A percentile compares a stretch with the other conserved stretches of the same genome.
phyloP scores from a whole-genome alignment of 495 filamentous ascomycete genomes.

The Penicillium taxi region DNA sequence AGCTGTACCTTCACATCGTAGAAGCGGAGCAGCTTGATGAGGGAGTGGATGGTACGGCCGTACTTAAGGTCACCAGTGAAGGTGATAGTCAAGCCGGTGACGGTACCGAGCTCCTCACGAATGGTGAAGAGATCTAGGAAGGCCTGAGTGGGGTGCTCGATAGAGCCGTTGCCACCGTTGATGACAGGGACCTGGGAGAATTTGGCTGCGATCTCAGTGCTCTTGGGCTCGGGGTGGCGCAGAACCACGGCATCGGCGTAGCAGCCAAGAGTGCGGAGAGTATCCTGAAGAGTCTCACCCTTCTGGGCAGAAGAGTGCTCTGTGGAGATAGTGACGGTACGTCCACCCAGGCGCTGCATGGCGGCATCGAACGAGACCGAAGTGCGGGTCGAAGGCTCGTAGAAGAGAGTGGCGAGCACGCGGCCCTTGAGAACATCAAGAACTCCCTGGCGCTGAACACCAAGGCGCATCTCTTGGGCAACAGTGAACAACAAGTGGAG shows the following conservation, averaged over 20 bases:
- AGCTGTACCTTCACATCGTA: slow-evolving; percentile 93
- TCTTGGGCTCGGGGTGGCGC: slow-evolving; percentile 76
- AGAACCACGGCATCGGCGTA: slow-evolving; percentile 93
- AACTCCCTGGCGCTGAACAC: slow-evolving; percentile 81
- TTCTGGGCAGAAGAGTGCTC: slow-evolving; percentile 80
- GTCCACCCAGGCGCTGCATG: slow-evolving; percentile 92
- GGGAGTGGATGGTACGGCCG: slow-evolving; percentile 88
- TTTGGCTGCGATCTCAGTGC: slow-evolving; percentile 70
- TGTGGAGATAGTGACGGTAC: slow-evolving; percentile 68
- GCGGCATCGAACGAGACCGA: slow-evolving; percentile 95
- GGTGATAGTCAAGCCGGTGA: slow-evolving; percentile 88
- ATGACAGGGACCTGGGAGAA: slow-evolving; percentile 86
- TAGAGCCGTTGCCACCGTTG: slow-evolving; percentile 91
- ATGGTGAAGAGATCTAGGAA: slow-evolving; percentile 99
- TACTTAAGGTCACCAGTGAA: slow-evolving; percentile 90
- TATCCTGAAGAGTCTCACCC: slow-evolving; percentile 89
- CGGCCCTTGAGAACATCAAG: slow-evolving; percentile 80
- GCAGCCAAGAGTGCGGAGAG: slow-evolving; percentile 83
- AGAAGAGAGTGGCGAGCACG: slow-evolving; percentile 87
- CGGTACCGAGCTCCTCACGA: slow-evolving; percentile 90
- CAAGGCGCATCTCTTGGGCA: slow-evolving; percentile 91
- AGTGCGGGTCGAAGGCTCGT: slow-evolving; percentile 92
- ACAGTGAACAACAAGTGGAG: slow-evolving; percentile 91
- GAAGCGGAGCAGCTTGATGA: slow-evolving; percentile 85
- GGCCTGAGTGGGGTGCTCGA: slow-evolving; percentile 95